Conservation (phyloP, 208 protist species). For the Wallacemonas sp. region DNA sequence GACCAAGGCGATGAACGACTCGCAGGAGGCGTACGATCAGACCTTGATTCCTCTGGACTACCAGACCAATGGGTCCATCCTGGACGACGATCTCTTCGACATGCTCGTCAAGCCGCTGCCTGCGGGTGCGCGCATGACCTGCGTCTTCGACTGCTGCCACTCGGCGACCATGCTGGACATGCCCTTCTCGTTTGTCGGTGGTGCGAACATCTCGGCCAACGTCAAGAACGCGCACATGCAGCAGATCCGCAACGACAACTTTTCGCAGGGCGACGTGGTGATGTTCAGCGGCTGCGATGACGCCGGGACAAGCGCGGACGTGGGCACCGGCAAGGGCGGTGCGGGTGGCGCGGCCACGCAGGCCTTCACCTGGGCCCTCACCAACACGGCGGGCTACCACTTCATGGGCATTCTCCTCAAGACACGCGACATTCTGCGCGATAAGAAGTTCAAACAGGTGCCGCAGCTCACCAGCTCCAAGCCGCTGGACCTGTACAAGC, state of each 20-base stretch:
- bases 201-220: slow-evolving; percentile 14
- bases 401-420: slow-evolving; percentile 86
- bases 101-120: slow-evolving; percentile 77
- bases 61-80: slow-evolving; percentile 58
- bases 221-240: slow-evolving; percentile 41
- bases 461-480: slow-evolving; percentile 92
- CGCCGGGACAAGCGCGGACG: slow-evolving; percentile 85
- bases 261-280: slow-evolving; percentile 79
- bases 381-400: slow-evolving; percentile 64
- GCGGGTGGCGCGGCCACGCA: slow-evolving; percentile 86
- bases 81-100: slow-evolving; percentile 91
- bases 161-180: slow-evolving; percentile 90
- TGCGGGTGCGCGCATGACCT: slow-evolving; percentile 82
- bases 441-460: slow-evolving; percentile 80
- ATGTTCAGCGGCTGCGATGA: slow-evolving; percentile 92
- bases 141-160: slow-evolving; percentile 95
- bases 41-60: slow-evolving; percentile 86
- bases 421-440: slow-evolving; percentile 69
- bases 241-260: slow-evolving; percentile 72
- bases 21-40: slow-evolving; percentile 81
- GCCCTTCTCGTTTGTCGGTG: slow-evolving; percentile 82
- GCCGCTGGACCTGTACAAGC: slow-evolving; percentile 87
- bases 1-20: slow-evolving; percentile 46
- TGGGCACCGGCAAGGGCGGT: slow-evolving; percentile 34
- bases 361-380: slow-evolving; percentile 73